These are phyloP conservation scores for Suillus discolor DNA, from an alignment of 768 basidiomycete genomes.

Conservation along the genomic window DNA sequence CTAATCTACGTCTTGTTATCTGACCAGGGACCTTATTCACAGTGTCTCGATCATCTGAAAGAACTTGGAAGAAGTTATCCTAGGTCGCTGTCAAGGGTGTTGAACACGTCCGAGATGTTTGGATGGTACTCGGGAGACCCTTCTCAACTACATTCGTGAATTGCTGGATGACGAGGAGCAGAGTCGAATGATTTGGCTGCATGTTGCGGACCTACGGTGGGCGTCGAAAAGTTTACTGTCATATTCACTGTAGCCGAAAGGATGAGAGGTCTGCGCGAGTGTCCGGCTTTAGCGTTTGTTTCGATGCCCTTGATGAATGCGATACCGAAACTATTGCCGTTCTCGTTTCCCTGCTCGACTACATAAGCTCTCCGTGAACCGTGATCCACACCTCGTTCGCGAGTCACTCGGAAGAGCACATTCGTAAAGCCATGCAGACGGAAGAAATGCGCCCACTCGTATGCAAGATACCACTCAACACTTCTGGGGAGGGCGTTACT, in stretches of 20 bases:
- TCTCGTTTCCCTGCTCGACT: not conserved
- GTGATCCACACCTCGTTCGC: not conserved
- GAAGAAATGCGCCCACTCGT: too few relatives aligned
- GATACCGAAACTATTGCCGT: not conserved
- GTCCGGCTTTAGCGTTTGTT: not conserved
- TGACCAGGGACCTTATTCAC: too few relatives aligned
- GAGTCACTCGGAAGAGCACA: not conserved
- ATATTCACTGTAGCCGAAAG: not conserved
- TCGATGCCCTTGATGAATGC: not conserved
- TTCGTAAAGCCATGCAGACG: not conserved
- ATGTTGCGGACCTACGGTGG: not conserved
- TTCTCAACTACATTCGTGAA: not conserved
- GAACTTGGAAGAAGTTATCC: not conserved
- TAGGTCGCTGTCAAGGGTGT: not conserved
- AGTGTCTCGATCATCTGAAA: not conserved
- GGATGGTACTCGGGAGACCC: not conserved
- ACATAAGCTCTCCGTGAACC: not conserved
- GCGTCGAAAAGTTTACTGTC: not conserved
- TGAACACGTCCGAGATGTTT: not conserved
- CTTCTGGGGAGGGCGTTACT: too few relatives aligned
- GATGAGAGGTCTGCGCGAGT: not conserved
- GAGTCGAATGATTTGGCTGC: too few relatives aligned
- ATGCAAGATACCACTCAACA: too few relatives aligned
- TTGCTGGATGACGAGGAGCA: not conserved
- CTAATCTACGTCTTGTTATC: not conserved